phyloP scores from a whole-genome alignment of 345 rosid species.

The Balakata baccata region DNA sequence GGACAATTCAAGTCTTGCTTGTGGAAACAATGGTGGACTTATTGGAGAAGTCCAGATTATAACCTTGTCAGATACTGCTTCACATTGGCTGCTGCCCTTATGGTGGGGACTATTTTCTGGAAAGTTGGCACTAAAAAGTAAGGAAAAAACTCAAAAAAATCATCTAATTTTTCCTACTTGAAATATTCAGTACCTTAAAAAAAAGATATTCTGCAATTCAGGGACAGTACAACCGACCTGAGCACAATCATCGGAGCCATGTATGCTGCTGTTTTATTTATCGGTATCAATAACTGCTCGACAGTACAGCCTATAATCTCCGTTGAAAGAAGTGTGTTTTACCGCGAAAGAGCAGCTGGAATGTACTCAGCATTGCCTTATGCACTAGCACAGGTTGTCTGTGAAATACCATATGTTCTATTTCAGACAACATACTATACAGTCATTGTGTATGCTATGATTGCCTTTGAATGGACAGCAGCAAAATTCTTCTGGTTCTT shows the following conservation, averaged over 20 bases:
- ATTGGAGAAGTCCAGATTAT: slow-evolving; percentile 48
- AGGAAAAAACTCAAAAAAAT: not conserved
- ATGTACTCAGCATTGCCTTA: slow-evolving; percentile 49
- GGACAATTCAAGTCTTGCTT: slow-evolving; percentile 44
- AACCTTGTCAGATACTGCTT: slow-evolving; percentile 37
- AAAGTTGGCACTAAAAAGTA: slow-evolving; percentile 33
- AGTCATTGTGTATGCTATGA: slow-evolving; percentile 32
- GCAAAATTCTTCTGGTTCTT: slow-evolving; percentile 34
- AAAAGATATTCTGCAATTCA: slow-evolving; percentile 13
- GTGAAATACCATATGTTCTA: slow-evolving; percentile 45
- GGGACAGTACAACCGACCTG: slow-evolving; percentile 46
- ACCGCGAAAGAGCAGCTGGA: slow-evolving; percentile 68
- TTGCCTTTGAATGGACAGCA: slow-evolving; percentile 32
- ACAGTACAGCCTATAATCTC: slow-evolving; percentile 67
- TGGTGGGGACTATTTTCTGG: slow-evolving; percentile 41
- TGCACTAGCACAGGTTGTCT: slow-evolving; percentile 49
- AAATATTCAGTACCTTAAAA: not conserved
- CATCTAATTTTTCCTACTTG: not conserved
- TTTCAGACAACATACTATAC: slow-evolving; percentile 22
- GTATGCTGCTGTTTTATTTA: slow-evolving; percentile 57
- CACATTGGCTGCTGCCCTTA: slow-evolving; percentile 28
- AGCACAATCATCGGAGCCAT: slow-evolving; percentile 66
- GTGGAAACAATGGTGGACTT: slow-evolving; percentile 44
- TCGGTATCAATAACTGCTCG: slow-evolving; percentile 62
- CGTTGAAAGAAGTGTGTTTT: slow-evolving; percentile 66